Evolutionary conservation across 83 land plant genomes (phyloP).

Genomic region (Thuja plicata): DNA sequence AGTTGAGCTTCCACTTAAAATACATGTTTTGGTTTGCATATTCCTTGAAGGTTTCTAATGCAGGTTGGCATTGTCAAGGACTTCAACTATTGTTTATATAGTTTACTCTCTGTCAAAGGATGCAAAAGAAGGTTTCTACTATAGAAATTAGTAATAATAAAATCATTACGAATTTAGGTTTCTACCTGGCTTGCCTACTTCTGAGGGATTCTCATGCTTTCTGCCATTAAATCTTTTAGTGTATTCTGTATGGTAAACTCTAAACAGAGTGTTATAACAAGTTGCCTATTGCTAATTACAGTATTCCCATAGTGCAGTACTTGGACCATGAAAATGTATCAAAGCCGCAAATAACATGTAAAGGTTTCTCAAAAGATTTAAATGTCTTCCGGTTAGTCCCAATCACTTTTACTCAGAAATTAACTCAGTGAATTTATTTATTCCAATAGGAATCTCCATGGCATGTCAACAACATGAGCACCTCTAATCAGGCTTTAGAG

Average conservation of each 20-base stretch:
- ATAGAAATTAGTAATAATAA: neutral
- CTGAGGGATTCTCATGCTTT: neutral
- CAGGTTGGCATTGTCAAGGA: neutral
- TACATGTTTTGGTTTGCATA: neutral
- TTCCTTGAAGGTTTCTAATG: neutral
- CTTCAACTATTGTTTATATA: neutral
- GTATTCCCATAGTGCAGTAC: neutral
- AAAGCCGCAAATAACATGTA: neutral
- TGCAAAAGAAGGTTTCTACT: neutral
- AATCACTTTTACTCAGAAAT: neutral
- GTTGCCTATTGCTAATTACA: neutral
- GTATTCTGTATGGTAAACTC: neutral
- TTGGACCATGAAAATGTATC: neutral
- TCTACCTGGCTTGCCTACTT: neutral
- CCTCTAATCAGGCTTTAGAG: neutral
- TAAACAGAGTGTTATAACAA: neutral
- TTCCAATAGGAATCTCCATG: neutral
- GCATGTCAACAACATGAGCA: neutral
- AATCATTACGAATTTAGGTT: neutral
- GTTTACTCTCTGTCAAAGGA: neutral
- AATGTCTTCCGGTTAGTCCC: neutral
- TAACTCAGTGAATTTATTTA: neutral
- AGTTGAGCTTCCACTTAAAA: neutral
- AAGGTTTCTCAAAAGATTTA: neutral
- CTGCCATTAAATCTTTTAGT: neutral